Evolutionary conservation across 176 grass and related monocot genomes (phyloP).

Genomic region (Cocos nucifera): DNA sequence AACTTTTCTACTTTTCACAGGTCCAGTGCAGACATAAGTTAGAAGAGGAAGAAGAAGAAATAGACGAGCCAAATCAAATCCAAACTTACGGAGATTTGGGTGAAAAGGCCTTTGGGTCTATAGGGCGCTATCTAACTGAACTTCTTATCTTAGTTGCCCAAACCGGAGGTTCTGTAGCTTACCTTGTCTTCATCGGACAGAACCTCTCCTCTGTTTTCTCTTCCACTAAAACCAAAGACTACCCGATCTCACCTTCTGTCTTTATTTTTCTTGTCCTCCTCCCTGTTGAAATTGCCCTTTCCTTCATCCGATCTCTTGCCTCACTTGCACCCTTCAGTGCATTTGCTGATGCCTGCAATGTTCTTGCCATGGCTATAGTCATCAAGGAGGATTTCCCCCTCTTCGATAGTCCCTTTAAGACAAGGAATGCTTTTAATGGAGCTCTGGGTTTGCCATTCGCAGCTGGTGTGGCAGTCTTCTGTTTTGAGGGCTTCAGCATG

Average conservation of each 20-base stretch:
- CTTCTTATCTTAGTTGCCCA: slow-evolving; percentile 67
- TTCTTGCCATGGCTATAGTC: slow-evolving; percentile 77
- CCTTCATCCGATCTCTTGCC: slow-evolving; percentile 65
- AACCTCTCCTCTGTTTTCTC: slow-evolving; percentile 72
- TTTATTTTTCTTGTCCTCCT: slow-evolving; percentile 75
- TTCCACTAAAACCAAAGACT: background rate
- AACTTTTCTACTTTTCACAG: slow-evolving; percentile 31
- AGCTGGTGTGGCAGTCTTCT: slow-evolving; percentile 71
- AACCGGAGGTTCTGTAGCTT: slow-evolving; percentile 66
- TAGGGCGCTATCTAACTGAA: slow-evolving; percentile 65
- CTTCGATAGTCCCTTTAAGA: slow-evolving; percentile 48
- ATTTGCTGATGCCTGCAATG: slow-evolving; percentile 76
- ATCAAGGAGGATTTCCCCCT: slow-evolving; percentile 66
- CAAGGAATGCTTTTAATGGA: slow-evolving; percentile 69
- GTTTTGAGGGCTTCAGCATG: slow-evolving; percentile 95
- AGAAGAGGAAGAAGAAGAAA: slow-evolving; percentile 24
- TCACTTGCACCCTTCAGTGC: slow-evolving; percentile 80
- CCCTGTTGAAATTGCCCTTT: slow-evolving; percentile 62
- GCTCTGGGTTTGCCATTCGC: slow-evolving; percentile 52
- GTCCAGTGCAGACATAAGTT: slow-evolving; percentile 70
- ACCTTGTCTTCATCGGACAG: slow-evolving; percentile 85
- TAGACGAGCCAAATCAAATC: slow-evolving; percentile 19
- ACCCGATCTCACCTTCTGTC: slow-evolving; percentile 5
- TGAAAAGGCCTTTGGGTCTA: slow-evolving; percentile 49
- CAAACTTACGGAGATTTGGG: slow-evolving; percentile 76